Conservation (phyloP, 108 stramenopile species). For the Mediolabrus comicus region DNA sequence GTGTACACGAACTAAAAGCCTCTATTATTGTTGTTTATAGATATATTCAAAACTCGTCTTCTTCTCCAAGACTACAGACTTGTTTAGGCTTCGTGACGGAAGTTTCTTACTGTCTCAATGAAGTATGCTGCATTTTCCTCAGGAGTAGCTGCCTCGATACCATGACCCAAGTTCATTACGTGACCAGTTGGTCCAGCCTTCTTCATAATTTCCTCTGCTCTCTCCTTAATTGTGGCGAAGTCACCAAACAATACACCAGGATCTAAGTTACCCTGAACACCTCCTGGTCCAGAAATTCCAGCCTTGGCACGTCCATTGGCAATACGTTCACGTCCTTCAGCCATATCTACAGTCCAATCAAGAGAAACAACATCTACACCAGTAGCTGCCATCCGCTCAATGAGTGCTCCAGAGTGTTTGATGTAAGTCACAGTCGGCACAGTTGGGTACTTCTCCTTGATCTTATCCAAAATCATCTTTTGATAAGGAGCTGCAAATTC, state of each 20-base stretch:
- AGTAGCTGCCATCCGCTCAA: constrained; percentile 91
- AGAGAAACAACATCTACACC: constrained; percentile 96
- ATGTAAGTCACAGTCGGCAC: constrained; percentile 96
- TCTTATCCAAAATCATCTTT: constrained; percentile 87
- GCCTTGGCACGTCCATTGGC: constrained; percentile 63
- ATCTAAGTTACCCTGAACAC: constrained; percentile 96
- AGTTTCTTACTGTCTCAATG: constrained; percentile 93
- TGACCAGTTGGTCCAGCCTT: constrained; percentile 90
- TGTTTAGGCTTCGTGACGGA: constrained; percentile 68
- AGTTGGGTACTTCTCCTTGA: constrained; percentile 88
- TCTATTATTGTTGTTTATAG: not conserved
- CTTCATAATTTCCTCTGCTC: constrained; percentile 91
- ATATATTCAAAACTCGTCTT: not conserved
- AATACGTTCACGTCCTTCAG: constrained; percentile 88
- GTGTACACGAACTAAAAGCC: not conserved
- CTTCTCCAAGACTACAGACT: not conserved
- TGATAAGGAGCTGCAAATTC: constrained; percentile 96
- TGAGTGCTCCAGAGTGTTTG: constrained; percentile 86
- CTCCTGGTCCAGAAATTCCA: constrained; percentile 69
- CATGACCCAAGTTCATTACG: constrained; percentile 99
- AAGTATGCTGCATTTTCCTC: constrained; percentile 96
- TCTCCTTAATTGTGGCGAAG: constrained; percentile 91
- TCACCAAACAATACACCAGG: constrained; percentile 89
- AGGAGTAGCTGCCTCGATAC: constrained; percentile 93
- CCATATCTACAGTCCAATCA: constrained; percentile 98